phyloP scores from a whole-genome alignment of 139 green algal species.

The Micromonas pusilla region DNA sequence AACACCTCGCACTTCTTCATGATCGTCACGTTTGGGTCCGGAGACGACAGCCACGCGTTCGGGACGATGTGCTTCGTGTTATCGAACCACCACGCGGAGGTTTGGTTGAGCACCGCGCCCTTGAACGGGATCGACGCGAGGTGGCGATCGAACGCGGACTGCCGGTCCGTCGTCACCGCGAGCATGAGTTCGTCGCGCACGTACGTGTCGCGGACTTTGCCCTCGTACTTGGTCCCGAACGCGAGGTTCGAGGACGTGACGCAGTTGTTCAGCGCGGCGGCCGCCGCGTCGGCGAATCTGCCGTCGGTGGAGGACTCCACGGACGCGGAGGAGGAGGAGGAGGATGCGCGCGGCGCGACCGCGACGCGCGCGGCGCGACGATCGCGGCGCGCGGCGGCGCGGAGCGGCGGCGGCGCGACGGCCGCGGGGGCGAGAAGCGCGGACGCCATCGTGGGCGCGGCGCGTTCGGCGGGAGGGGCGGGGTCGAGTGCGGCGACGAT shows the following conservation, averaged over 20 bases:
- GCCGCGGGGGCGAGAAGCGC: too few species aligned
- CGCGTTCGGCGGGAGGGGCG: too few species aligned
- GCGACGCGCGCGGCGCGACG: neutral
- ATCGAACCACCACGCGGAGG: conserved; percentile 89
- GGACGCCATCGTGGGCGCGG: too few species aligned
- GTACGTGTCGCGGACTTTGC: conserved; percentile 92
- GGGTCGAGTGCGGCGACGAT: too few species aligned
- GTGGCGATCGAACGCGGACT: conserved; percentile 91
- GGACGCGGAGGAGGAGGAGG: neutral
- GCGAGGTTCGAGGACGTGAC: neutral
- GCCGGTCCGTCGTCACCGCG: conserved; percentile 92
- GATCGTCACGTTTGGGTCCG: conserved; percentile 88
- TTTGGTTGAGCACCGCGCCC: conserved; percentile 95
- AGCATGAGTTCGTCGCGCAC: conserved; percentile 78
- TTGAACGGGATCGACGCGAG: conserved; percentile 92
- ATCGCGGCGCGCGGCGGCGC: too few species aligned
- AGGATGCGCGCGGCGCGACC: too few species aligned
- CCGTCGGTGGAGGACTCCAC: neutral
- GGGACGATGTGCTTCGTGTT: conserved; percentile 77
- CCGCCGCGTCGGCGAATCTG: neutral
- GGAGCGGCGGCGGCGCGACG: neutral
- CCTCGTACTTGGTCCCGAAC: conserved; percentile 1
- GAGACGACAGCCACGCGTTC: conserved; percentile 72
- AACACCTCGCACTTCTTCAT: conserved; percentile 92
- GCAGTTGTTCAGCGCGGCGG: conserved; percentile 8